A percentile compares a stretch with the other conserved stretches of the same genome.
Evolutionary conservation across 176 grass and related monocot genomes (phyloP).

Genomic region (Pharus latifolius): DNA sequence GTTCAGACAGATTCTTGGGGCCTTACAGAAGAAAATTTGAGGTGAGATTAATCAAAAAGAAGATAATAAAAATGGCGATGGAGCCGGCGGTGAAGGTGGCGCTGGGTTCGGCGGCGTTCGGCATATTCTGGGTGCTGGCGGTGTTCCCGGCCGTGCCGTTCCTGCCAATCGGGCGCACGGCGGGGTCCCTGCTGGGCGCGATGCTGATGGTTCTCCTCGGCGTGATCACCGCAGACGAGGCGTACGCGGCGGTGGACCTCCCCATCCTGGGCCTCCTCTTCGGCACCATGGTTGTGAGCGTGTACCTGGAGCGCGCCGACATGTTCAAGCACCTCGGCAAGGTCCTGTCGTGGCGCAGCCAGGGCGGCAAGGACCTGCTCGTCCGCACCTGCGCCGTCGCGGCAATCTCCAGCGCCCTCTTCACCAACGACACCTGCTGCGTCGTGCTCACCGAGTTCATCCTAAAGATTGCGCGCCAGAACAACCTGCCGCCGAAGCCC

Average conservation of each 20-base stretch:
- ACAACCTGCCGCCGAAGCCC: constrained; percentile 68
- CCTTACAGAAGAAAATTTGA: background rate
- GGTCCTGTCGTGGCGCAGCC: constrained; percentile 62
- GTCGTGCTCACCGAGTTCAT: constrained; percentile 74
- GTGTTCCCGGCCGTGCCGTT: constrained; percentile 92
- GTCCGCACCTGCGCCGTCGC: constrained; percentile 61
- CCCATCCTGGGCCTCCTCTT: constrained; percentile 89
- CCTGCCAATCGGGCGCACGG: constrained; percentile 78
- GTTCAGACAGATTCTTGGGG: background rate
- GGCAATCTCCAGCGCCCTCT: constrained; percentile 48
- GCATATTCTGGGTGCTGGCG: constrained; percentile 83
- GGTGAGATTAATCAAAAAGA: background rate
- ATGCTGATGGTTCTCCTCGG: constrained; percentile 88
- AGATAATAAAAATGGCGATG: constrained; percentile 37
- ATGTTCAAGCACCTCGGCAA: constrained; percentile 77
- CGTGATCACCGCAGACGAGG: constrained; percentile 70
- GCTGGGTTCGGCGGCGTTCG: constrained; percentile 57
- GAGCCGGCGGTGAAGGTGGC: constrained; percentile 49
- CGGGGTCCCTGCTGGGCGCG: constrained; percentile 73
- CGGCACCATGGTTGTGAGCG: constrained; percentile 88
- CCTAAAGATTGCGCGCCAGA: constrained; percentile 88
- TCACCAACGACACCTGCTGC: constrained; percentile 98
- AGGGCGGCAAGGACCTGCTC: constrained; percentile 73
- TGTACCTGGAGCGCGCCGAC: constrained; percentile 89
- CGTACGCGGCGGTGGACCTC: constrained; percentile 77